Evolutionary conservation across 441 rosid species (phyloP).

Genomic region (Syzygium syzygioides): DNA sequence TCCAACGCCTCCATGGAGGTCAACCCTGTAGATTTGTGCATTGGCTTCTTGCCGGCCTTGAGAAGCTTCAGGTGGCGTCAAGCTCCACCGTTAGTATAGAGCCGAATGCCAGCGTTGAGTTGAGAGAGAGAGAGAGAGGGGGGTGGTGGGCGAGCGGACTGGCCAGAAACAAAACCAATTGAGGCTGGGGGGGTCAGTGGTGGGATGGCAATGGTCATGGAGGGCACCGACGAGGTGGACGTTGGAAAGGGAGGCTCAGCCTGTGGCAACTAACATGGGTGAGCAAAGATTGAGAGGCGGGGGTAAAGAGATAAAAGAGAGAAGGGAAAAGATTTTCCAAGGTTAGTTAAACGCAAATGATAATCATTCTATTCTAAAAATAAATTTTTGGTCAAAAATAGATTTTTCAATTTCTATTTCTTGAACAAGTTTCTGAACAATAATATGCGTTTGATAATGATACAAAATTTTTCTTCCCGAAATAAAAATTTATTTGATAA

Average conservation of each 20-base stretch:
- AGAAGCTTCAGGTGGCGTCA: not conserved
- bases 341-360: too few relatives aligned
- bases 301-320: too few relatives aligned
- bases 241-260: not conserved
- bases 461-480: too few relatives aligned
- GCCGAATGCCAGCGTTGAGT: not conserved
- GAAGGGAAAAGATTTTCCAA: too few relatives aligned
- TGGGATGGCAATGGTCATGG: not conserved
- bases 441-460: too few relatives aligned
- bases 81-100: not conserved
- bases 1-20: not conserved
- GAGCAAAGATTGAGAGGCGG: not conserved
- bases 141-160: too few relatives aligned
- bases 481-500: too few relatives aligned
- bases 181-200: not conserved
- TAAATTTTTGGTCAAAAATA: too few relatives aligned
- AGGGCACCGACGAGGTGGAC: not conserved
- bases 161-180: too few relatives aligned
- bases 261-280: not conserved
- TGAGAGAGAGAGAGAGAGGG: not conserved
- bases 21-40: not conserved
- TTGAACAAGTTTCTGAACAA: too few relatives aligned
- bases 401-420: too few relatives aligned
- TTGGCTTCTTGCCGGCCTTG: not conserved
- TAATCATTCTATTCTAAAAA: too few relatives aligned